Base-by-base conservation (phyloP, 768 basidiomycete genomes). In the Hypholoma fasciculare region DNA sequence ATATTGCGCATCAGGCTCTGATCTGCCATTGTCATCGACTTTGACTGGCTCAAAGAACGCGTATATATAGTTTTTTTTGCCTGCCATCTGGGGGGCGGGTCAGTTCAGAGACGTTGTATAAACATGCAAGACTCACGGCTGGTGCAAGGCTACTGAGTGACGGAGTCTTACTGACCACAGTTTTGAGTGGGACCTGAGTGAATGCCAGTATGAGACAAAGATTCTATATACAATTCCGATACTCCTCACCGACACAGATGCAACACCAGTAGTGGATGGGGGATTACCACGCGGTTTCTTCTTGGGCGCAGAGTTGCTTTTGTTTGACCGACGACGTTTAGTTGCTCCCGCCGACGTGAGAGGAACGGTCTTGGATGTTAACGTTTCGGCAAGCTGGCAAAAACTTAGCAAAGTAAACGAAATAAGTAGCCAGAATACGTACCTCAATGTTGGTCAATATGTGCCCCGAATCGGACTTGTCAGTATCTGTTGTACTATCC, bases 1-100 rank as follows among this genome's bases (percentile, higher is more conserved):
- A 50, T 70, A 62, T 34, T 55, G 61, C 19, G 48, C 34, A 17
- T 62, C 63, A 37, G 23, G 20, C n/a, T 23, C 5, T 4, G 26
- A 19, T 13, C 23, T 44, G 11, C 59, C 59, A 44, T 60, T 30
- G 30, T 9, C 20, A 23, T 60, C 55, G n/a, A 19, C 8, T 11
- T 20, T 14, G 26, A 56, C 49, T 2, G 11, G n/a, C 39, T 60
- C 49, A 19, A 39, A 60, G 43, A 60, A 60, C 9, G 43, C 19
- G 23, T 60, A 60, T n/a, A 60, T 56, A 14, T 39, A 27, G 42
- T 60, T 60, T n/a, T 40, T 50, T 34, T 60, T 52, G 20, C 54
- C 54, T 11, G 9, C 43, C 54, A 55, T 55, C 55, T 56, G 19
- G 16, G 19, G 12, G 19, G 2, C 19, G 19, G 44, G 19, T 5